Percentiles rank a stretch among this genome's conserved stretches.
These are phyloP conservation scores for Oemleria cerasiformis DNA, from an alignment of 306 rosid species.

Conservation along the genomic window DNA sequence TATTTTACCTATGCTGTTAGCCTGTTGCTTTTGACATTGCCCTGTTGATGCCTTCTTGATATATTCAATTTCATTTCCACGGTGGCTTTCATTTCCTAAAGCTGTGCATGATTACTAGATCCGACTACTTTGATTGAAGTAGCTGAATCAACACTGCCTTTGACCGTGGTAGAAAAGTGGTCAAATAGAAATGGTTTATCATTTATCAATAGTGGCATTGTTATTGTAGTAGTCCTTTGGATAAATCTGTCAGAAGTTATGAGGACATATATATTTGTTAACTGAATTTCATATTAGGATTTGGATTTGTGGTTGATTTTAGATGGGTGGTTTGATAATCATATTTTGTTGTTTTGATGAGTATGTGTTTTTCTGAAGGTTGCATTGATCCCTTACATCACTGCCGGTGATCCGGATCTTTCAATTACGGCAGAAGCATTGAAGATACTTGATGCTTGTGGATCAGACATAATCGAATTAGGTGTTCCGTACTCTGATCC, in stretches of 20 bases:
- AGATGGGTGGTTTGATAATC: not conserved
- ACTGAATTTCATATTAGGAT: not conserved
- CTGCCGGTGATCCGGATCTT: slow-evolving; percentile 96
- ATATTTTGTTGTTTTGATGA: slow-evolving; percentile 24
- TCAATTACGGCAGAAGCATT: slow-evolving; percentile 84
- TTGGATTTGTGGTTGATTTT: slow-evolving; percentile 2
- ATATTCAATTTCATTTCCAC: not conserved
- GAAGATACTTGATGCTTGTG: slow-evolving; percentile 78
- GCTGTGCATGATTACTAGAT: not conserved
- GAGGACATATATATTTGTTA: not conserved
- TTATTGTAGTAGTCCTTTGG: not conserved
- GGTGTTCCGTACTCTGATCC: slow-evolving; percentile 97
- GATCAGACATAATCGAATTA: slow-evolving; percentile 89
- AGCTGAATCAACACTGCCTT: not conserved
- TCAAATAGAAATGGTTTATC: not conserved
- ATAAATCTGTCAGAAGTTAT: not conserved
- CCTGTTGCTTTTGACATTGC: not conserved
- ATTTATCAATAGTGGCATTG: not conserved
- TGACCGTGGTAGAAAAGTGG: not conserved
- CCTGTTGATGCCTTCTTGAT: not conserved
- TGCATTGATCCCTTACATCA: slow-evolving; percentile 85
- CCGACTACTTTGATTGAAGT: not conserved
- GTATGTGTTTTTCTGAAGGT: slow-evolving; percentile 47
- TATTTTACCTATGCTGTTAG: not conserved
- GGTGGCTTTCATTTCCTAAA: not conserved